A percentile compares a stretch with the other conserved stretches of the same genome.
phyloP scores from a whole-genome alignment of 768 basidiomycete species.

The Floccularia luteovirens region DNA sequence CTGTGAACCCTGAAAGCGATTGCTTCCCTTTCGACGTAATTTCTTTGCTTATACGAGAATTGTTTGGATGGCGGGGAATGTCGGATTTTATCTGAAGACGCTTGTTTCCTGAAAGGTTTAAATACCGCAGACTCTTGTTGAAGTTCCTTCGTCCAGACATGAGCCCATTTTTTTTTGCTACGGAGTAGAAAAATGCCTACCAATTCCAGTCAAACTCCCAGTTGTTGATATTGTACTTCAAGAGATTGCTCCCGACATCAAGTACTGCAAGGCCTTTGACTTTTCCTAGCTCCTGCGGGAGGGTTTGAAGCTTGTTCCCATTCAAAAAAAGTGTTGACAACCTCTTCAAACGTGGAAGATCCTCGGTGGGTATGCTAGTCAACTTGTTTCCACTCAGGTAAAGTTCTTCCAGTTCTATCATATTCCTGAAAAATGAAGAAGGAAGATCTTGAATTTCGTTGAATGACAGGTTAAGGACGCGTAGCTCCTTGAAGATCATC shows the following conservation, averaged over 20 bases:
- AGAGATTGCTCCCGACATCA: conserved; percentile 88
- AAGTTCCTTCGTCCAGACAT: conserved; percentile 66
- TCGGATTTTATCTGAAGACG: conserved; percentile 85
- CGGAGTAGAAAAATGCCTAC: conserved; percentile 33
- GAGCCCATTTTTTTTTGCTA: neutral
- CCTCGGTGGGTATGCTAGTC: conserved; percentile 84
- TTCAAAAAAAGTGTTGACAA: conserved; percentile 81
- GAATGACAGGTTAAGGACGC: conserved; percentile 86
- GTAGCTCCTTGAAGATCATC: conserved; percentile 68
- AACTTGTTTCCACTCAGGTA: conserved; percentile 96
- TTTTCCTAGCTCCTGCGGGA: conserved; percentile 87
- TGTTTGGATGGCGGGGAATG: conserved; percentile 18
- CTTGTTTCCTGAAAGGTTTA: conserved; percentile 97
- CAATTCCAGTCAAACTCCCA: conserved; percentile 99
- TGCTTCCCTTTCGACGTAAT: conserved; percentile 12
- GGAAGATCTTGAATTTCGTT: conserved; percentile 93
- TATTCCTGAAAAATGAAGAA: conserved; percentile 61
- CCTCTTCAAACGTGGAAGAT: conserved; percentile 62
- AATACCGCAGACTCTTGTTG: conserved; percentile 87
- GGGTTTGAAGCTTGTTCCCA: conserved; percentile 86
- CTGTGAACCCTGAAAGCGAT: conserved; percentile 65
- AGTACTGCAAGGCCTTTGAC: conserved; percentile 71
- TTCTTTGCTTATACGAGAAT: too few relatives aligned
- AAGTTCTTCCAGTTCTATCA: conserved; percentile 70
- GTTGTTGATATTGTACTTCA: conserved; percentile 97